Base-by-base conservation (phyloP, 2,329 filamentous ascomycete species). In the Sarocladium brachiariae region DNA sequence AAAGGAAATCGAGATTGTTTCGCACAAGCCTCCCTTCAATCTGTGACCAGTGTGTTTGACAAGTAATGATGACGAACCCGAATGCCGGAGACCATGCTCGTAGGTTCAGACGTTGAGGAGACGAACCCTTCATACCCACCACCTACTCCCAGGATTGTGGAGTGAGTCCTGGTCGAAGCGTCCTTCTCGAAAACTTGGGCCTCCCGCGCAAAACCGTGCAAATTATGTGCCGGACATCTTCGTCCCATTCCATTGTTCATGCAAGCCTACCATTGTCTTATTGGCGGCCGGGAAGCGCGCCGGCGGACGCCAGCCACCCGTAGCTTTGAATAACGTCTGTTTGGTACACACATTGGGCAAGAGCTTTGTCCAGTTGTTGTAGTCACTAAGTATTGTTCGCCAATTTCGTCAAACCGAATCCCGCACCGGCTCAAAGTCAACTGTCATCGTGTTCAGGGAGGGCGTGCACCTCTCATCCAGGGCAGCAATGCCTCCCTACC, bases 171-270 rank as follows among this genome's bases (percentile, higher is more conserved):
- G 46, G 46, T 49, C 8, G 46, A 27, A 49, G 46, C 46, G 30
- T 49, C 46, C 46, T 49, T 49, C 46, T 35, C 30, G 46, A 49
- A 49, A 37, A 47, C 24, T 11, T 19, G 10, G 16, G 43, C 21
- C 43, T 23, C 25, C 43, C 24, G 19, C 16, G 7, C 4, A n/a
- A 25, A 33, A 31, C 24, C 25, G 16, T 21, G 27, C 24, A n/a
- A 30, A 19, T 5, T 16, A 39, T 19, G n/a, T n/a, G n/a, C n/a
- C n/a, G n/a, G 5, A 19, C 14, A 11, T 18, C 25, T 7, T 47
- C 43, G 27, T 47, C 43, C 43, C 24, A 47, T 23, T 24, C 21
- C 39, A 43, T 24, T 27, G 39, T 33, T 47, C 39, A 47, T 47
- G 27, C 43, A 47, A 25, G 25, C 27, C 33, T 23, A 27, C 39